Conservation (phyloP, 345 rosid genomes). For the Eucalyptus cladocalyx region DNA sequence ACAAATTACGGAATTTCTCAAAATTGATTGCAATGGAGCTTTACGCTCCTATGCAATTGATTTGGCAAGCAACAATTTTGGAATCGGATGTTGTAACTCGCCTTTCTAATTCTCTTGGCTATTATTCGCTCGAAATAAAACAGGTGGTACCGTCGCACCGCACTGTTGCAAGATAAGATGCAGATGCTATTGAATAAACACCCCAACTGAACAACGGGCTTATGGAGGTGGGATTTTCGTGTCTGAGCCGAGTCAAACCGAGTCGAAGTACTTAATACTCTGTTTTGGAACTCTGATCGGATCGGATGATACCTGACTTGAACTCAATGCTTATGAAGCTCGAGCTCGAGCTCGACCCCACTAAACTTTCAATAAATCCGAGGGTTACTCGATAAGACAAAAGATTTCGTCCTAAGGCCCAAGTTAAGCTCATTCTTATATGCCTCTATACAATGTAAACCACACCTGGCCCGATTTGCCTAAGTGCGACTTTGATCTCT, state of each 20-base stretch:
- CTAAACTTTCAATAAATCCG: not conserved
- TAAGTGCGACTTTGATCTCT: not conserved
- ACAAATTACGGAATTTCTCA: not conserved
- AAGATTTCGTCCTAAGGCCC: not conserved
- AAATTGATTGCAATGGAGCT: not conserved
- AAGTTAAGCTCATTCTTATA: not conserved
- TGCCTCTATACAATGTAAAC: not conserved
- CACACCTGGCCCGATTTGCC: not conserved
- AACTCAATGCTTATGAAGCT: not conserved
- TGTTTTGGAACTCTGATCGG: not conserved
- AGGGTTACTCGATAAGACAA: not conserved
- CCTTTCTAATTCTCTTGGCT: not conserved
- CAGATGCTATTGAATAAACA: not conserved
- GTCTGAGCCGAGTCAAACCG: not conserved
- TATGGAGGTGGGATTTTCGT: not conserved
- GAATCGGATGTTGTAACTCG: not conserved
- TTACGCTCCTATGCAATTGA: not conserved
- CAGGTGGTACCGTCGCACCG: not conserved
- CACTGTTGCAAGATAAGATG: not conserved
- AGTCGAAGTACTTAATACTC: not conserved
- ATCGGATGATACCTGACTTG: not conserved
- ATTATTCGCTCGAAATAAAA: not conserved
- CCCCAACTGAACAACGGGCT: not conserved
- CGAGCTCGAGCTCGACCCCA: not conserved
- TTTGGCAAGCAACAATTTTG: not conserved